phyloP scores from a whole-genome alignment of 108 stramenopile species.

The Cyclotella distinguenda region DNA sequence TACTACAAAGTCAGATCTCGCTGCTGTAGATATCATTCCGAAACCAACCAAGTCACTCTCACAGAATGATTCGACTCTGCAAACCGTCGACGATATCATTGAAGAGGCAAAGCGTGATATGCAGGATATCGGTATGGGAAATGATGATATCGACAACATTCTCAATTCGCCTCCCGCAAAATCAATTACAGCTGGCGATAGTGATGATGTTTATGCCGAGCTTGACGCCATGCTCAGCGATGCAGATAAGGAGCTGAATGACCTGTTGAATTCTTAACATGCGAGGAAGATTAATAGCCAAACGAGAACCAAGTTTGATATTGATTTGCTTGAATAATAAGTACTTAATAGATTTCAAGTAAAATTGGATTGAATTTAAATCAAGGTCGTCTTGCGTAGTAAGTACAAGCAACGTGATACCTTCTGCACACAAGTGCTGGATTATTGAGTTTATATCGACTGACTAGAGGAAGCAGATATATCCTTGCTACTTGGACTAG shows the following conservation, averaged over 20 bases:
- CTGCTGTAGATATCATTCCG: slow-evolving; percentile 41
- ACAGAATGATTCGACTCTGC: slow-evolving; percentile 27
- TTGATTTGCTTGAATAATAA: too few relatives aligned
- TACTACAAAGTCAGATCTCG: neutral
- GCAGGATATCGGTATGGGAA: slow-evolving; percentile 52
- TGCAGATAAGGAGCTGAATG: slow-evolving; percentile 81
- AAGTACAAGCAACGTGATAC: too few relatives aligned
- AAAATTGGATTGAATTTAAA: too few relatives aligned
- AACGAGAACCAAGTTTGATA: too few relatives aligned
- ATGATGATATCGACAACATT: slow-evolving; percentile 45
- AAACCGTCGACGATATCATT: slow-evolving; percentile 64
- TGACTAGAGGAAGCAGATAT: too few relatives aligned
- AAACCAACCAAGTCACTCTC: slow-evolving; percentile 31
- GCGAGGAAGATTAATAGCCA: too few relatives aligned
- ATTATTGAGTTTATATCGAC: too few relatives aligned
- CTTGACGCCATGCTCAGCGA: slow-evolving; percentile 83
- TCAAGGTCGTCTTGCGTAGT: too few relatives aligned
- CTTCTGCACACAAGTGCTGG: too few relatives aligned
- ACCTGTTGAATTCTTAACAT: slow-evolving; percentile 69
- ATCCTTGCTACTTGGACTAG: too few relatives aligned
- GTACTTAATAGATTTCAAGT: too few relatives aligned
- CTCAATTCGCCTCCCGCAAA: slow-evolving; percentile 23
- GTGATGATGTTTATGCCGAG: slow-evolving; percentile 69
- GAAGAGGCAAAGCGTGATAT: slow-evolving; percentile 73
- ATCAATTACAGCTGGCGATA: slow-evolving; percentile 15